These are phyloP conservation scores for Phascolomyces articulosus DNA, from an alignment of 371 early-diverging fungal genomes.

Conservation along the genomic window DNA sequence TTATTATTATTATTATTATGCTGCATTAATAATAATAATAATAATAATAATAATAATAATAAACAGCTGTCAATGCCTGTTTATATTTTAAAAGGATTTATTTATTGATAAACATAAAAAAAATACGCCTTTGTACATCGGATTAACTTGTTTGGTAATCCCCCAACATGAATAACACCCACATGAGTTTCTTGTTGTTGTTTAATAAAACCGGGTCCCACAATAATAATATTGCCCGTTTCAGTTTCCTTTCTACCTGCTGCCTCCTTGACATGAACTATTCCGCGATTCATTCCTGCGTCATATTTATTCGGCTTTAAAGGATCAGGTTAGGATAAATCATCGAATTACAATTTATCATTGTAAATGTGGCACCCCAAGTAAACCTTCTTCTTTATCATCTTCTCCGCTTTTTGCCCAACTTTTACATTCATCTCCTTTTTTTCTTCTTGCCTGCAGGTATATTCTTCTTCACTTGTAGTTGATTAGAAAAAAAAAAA, in stretches of 20 bases:
- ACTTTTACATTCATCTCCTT: neutral
- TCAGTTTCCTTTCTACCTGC: slow-evolving; percentile 5
- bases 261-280: neutral
- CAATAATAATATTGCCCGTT: slow-evolving; percentile 6
- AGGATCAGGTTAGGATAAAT: no score
- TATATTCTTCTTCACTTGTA: no score
- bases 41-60: neutral
- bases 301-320: no score
- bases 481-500: no score
- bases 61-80: slow-evolving; percentile 6
- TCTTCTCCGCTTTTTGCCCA: neutral
- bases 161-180: neutral
- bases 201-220: neutral
- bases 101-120: neutral
- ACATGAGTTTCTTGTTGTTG: slow-evolving; percentile 5
- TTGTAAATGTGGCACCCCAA: no score
- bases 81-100: neutral
- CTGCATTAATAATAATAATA: neutral
- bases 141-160: neutral
- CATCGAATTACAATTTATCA: no score
- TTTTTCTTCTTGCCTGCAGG: neutral
- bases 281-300: neutral
- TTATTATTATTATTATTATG: neutral
- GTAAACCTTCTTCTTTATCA: no score
- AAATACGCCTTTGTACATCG: neutral